Base-by-base conservation (phyloP, 1,284 basidiomycete species). In the Cutaneotrichosporon arboriforme region DNA sequence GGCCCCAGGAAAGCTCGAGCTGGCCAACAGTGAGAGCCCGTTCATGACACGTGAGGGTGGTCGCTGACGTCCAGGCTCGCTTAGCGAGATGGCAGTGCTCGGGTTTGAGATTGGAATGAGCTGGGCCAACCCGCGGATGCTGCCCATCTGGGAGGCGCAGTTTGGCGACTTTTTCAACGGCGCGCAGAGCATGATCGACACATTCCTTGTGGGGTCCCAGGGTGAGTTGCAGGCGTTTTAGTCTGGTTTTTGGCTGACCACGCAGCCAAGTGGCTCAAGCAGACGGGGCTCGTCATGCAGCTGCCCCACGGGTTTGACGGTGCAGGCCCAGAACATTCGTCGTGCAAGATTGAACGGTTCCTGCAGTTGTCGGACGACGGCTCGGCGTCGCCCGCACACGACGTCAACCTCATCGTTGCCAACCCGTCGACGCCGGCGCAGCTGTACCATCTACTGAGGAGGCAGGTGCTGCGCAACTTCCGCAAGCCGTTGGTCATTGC, bases 101-200 rank as follows among this genome's bases (percentile, higher is more conserved):
- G 88, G 62, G 79, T 93, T 92, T 59, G 90, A 93, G 68, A 87
- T 90, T 59, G 90, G 90, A 1, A 80, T 87, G 53, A 89, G 87
- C 62, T 91, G 88, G 87, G 88, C 90, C 68, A 78, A 82, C 37
- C 88, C 89, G 0, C 80, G 82, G 54, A 68, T 91, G 31, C 74
- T 93, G 46, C 83, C 88, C 0, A 88, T 93, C 40, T 92, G 90
- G 90, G 90, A 94, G 71, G 89, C 88, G 2, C 90, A 92, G 60
- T 74, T 75, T 64, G 89, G 89, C n/a, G 90, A 92, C 70, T 93
- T 93, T 74, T 85, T 87, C 76, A 92, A 93, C 65, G 88, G 88
- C 4, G 87, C 88, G 10, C 88, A 88, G 79, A 81, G 90, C 57
- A 85, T 90, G 55, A 87, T 93, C 58, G 90, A 93, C 66, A 90